phyloP scores from a whole-genome alignment of 257 asterid genomes.

The Plantago elongata region DNA sequence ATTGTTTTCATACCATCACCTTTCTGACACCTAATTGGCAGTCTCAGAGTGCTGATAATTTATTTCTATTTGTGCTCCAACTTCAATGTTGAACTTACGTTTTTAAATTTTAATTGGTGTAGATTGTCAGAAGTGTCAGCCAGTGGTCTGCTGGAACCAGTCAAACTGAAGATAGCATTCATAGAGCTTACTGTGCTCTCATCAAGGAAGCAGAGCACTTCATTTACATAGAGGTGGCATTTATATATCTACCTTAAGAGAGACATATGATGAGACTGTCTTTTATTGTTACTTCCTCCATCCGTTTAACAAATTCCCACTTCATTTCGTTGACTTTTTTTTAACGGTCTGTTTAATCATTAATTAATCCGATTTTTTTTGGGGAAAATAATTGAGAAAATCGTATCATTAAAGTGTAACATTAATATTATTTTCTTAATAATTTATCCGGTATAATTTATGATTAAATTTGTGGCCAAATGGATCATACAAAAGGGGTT shows the following conservation, averaged over 20 bases:
- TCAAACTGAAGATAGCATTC: conserved; percentile 96
- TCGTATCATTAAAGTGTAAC: too few relatives aligned
- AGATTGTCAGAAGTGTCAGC: conserved; percentile 94
- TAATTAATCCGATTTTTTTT: too few relatives aligned
- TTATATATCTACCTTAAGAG: conserved; percentile 9
- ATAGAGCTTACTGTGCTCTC: conserved; percentile 82
- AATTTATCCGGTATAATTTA: too few relatives aligned
- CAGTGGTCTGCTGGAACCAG: conserved; percentile 98
- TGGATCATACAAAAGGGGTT: too few relatives aligned
- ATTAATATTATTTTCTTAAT: too few relatives aligned
- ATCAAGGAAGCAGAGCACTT: conserved; percentile 84
- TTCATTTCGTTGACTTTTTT: neutral
- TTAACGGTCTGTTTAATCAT: too few relatives aligned
- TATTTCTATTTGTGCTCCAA: neutral
- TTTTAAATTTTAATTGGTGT: conserved; percentile 17
- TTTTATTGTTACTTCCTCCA: too few relatives aligned
- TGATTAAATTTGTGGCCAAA: too few relatives aligned
- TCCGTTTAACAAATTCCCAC: too few relatives aligned
- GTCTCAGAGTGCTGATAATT: neutral
- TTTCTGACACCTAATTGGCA: neutral
- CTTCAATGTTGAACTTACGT: conserved; percentile 5
- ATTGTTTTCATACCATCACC: too few relatives aligned
- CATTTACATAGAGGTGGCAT: conserved; percentile 75
- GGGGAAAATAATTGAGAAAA: too few relatives aligned
- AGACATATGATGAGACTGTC: neutral